Conservation (phyloP, 1,284 basidiomycete species). For the Malassezia sympodialis region DNA sequence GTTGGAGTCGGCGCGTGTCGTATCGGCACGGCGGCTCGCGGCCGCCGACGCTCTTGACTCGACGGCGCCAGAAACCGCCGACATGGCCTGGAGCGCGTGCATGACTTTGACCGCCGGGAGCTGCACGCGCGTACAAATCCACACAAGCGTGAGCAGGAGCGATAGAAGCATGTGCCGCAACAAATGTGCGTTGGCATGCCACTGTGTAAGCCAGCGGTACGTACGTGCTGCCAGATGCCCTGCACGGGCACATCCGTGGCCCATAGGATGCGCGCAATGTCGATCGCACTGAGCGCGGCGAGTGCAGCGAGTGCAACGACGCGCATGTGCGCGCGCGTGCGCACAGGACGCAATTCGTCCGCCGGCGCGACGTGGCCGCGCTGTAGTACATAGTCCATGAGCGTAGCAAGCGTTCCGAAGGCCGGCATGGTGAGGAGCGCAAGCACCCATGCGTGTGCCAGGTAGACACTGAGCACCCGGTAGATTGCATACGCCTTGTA, state of each 20-base stretch:
- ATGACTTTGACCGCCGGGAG: not conserved
- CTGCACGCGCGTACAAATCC: not conserved
- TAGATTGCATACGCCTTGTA: conserved; percentile 1
- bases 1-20: not conserved
- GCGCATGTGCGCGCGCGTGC: conserved; percentile 3
- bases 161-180: conserved; percentile 7
- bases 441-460: not conserved
- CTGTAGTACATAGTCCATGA: not conserved
- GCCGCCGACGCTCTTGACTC: not conserved
- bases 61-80: not conserved
- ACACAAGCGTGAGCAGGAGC: not conserved
- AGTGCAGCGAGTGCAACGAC: not conserved
- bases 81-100: conserved; percentile 4
- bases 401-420: not conserved
- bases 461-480: not conserved
- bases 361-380: not conserved
- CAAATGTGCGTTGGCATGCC: conserved; percentile 16
- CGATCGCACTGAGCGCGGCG: not conserved
- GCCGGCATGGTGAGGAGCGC: conserved; percentile 5
- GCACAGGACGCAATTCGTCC: not conserved
- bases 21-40: not conserved
- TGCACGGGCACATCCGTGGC: not conserved
- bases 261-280: not conserved
- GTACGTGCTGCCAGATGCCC: conserved; percentile 12
- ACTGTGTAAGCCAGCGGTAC: conserved; percentile 2